Percentiles rank a stretch among this genome's conserved stretches.
These are phyloP conservation scores for Eucalyptus melliodora DNA, from an alignment of 345 rosid genomes.

Conservation along the genomic window DNA sequence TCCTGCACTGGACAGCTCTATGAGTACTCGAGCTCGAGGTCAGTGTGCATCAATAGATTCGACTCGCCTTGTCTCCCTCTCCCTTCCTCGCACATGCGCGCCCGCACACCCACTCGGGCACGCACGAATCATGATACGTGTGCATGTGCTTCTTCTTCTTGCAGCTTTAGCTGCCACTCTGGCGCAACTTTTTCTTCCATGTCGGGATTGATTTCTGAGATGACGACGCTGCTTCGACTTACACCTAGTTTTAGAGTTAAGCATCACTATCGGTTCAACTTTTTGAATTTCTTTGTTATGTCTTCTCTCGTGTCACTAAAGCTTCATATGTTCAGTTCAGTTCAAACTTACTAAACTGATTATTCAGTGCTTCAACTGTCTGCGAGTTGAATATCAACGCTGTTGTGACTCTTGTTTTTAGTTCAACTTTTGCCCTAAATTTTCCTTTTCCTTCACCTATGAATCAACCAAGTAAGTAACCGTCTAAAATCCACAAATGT, in stretches of 20 bases:
- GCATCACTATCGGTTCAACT: neutral
- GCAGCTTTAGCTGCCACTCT: neutral
- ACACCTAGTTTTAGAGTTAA: neutral
- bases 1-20: conserved; percentile 29
- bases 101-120: neutral
- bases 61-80: neutral
- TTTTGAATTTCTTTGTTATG: neutral
- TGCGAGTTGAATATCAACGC: neutral
- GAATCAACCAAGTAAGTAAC: neutral
- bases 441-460: neutral
- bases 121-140: neutral
- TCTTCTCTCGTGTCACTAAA: neutral
- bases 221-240: neutral
- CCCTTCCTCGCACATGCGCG: neutral
- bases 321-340: neutral
- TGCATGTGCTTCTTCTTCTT: neutral
- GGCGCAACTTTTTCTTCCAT: neutral
- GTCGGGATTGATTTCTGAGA: neutral
- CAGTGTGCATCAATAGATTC: neutral
- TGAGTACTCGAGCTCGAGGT: conserved; percentile 30
- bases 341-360: neutral
- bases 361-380: neutral
- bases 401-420: no score
- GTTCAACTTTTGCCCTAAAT: neutral
- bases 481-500: neutral